Percentiles rank a stretch among this genome's conserved stretches.
phyloP scores from a whole-genome alignment of 2,329 filamentous ascomycete species.

The Dothistroma pini region DNA sequence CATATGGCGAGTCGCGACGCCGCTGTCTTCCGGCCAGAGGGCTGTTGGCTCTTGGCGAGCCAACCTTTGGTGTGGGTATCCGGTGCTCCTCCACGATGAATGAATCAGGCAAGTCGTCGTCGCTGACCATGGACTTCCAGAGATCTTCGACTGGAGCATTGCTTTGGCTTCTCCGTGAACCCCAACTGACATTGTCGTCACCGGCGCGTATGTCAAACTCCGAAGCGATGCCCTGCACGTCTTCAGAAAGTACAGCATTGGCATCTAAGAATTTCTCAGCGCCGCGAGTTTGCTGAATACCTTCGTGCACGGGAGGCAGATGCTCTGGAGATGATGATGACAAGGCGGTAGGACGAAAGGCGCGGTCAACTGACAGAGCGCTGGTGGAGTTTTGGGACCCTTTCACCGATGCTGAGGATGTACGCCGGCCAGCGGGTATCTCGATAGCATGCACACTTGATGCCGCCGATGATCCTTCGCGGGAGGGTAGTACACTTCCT shows the following conservation, averaged over 20 bases:
- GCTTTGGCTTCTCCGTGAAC: constrained; percentile 30
- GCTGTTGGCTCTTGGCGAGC: constrained; percentile 21
- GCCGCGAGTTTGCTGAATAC: constrained; percentile 21
- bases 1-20: constrained; percentile 26
- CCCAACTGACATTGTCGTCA: constrained; percentile 38
- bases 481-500: neutral
- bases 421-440: neutral
- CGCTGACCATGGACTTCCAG: constrained; percentile 33
- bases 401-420: neutral
- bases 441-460: neutral
- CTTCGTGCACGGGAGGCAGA: neutral
- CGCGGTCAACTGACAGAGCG: neutral
- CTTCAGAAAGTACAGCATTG: constrained; percentile 34
- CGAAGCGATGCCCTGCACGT: constrained; percentile 1
- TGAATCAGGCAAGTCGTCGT: constrained; percentile 32
- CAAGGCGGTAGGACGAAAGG: constrained; percentile 2
- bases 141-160: constrained; percentile 26
- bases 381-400: neutral
- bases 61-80: constrained; percentile 10
- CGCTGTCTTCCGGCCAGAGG: constrained; percentile 19
- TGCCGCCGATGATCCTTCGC: neutral
- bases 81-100: constrained; percentile 20
- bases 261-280: constrained; percentile 44
- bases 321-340: neutral
- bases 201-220: constrained; percentile 34